These are phyloP conservation scores for Halenospora varia DNA, from an alignment of 495 filamentous ascomycete species.

Conservation along the genomic window DNA sequence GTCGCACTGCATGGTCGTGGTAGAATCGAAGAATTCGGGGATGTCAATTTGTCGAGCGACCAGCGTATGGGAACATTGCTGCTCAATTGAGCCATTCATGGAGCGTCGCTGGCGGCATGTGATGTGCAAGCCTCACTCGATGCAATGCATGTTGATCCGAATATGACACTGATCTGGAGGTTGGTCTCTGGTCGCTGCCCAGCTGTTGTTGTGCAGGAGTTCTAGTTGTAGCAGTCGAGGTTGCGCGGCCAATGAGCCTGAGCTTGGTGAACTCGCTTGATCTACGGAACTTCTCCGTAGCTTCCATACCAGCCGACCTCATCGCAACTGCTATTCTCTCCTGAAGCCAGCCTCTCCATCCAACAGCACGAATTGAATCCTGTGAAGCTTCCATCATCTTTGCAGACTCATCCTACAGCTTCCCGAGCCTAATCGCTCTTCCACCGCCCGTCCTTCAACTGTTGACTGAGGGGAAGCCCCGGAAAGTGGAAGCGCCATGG, in stretches of 20 bases:
- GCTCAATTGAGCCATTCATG: neutral
- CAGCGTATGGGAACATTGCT: neutral
- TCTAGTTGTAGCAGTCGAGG: too few species aligned
- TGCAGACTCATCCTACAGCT: conserved; percentile 11
- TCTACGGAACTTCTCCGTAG: neutral
- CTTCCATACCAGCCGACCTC: neutral
- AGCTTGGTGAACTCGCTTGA: neutral
- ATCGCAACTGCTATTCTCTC: neutral
- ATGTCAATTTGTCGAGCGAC: neutral
- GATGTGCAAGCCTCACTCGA: neutral
- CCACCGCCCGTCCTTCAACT: neutral
- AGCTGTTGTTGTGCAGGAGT: too few species aligned
- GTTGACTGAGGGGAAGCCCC: neutral
- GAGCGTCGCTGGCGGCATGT: neutral
- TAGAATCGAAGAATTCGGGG: neutral
- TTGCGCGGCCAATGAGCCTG: neutral
- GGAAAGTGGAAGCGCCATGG: conserved; percentile 24
- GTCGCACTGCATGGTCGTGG: neutral
- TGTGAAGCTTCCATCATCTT: conserved; percentile 1
- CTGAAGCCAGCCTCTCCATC: neutral
- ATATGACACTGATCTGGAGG: neutral
- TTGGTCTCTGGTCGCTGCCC: neutral
- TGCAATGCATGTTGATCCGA: neutral
- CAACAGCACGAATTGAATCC: neutral
- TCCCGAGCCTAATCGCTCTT: neutral